Evolutionary conservation across 2,329 filamentous ascomycete genomes (phyloP), one percentile per base, ranked within the genome.

Genomic region (Escovopsis sp.): DNA sequence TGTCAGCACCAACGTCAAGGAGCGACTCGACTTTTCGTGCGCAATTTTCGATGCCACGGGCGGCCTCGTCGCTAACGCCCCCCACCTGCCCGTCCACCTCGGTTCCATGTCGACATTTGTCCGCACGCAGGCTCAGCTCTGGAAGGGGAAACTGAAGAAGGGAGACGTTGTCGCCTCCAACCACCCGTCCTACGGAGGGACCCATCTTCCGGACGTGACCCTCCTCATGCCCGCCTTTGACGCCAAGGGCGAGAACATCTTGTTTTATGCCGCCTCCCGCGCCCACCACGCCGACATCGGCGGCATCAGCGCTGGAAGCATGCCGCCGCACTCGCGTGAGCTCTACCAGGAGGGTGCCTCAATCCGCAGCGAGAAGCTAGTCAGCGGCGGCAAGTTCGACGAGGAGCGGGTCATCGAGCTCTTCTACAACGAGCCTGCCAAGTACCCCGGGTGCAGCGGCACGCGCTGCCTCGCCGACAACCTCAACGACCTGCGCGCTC

Each of bases 261-360:
- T 87, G 40, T 89, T 89, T 59, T 89, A 87, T 49, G 83, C 85
- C 2, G 84, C 84, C 0, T 85, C 81, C 3, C 73, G 83, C 43
- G 84, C 83, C 0, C 84, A 89, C 52, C 84, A 89, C 53, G 84
- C 84, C n/a, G 84, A 89, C 53, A 88, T 89, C 49, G 84, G 84
- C 11, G 84, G 84, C 8, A 86, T 87, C 38, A 69, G 85, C 1
- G 83, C 84, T 0, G 84, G 84, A 0, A 85, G 79, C 2, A 89
- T 89, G 84, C 84, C 84, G 0, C 80, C 82, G 5, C 75, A 83
- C 48, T 84, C 79, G 0, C 69, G 73, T 32, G 75, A 78, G 49
- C 60, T 79, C 7, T 79, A 64, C 52, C 72, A 79, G 53, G 76
- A 80, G 57, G 76, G 76, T 3, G 76, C 76, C 3, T 69, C 73